Percentiles rank a stretch among this genome's conserved stretches.
phyloP scores from a whole-genome alignment of 495 filamentous ascomycete genomes.

The Pyronema omphalodes region DNA sequence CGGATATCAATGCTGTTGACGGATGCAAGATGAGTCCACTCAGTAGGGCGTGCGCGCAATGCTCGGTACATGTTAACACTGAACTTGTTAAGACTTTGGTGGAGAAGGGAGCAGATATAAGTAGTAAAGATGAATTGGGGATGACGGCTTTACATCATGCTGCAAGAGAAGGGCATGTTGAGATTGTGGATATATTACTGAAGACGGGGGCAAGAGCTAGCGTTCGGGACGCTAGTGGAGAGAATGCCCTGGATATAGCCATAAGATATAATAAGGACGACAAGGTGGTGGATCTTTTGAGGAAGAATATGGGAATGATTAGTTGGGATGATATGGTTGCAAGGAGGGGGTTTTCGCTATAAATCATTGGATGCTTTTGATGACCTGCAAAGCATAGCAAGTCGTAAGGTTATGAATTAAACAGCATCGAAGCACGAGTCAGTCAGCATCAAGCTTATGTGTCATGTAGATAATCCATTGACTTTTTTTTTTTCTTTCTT shows the following conservation, averaged over 20 bases:
- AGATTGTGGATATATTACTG: background rate
- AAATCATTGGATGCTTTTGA: too few species aligned
- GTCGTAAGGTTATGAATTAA: too few species aligned
- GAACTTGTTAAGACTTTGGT: background rate
- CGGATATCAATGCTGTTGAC: slow-evolving; percentile 9
- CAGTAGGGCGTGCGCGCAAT: slow-evolving; percentile 6
- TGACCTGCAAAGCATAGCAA: too few species aligned
- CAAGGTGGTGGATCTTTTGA: background rate
- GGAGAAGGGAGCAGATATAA: background rate
- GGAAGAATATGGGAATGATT: slow-evolving; percentile 5
- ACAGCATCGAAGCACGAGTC: too few species aligned
- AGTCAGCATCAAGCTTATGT: too few species aligned
- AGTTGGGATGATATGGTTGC: background rate
- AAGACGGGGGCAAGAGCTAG: background rate
- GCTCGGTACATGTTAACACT: slow-evolving; percentile 1
- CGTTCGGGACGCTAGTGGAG: background rate
- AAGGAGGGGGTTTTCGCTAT: too few species aligned
- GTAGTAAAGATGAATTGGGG: background rate
- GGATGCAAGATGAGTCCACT: slow-evolving; percentile 3
- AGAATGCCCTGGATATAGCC: background rate
- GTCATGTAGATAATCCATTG: too few species aligned
- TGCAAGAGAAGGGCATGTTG: background rate
- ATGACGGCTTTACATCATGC: slow-evolving; percentile 2
- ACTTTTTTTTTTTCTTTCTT: too few species aligned
- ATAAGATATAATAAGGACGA: background rate